phyloP scores from a whole-genome alignment of 1,284 basidiomycete genomes.

The Austroboletus novae-zelandiae region DNA sequence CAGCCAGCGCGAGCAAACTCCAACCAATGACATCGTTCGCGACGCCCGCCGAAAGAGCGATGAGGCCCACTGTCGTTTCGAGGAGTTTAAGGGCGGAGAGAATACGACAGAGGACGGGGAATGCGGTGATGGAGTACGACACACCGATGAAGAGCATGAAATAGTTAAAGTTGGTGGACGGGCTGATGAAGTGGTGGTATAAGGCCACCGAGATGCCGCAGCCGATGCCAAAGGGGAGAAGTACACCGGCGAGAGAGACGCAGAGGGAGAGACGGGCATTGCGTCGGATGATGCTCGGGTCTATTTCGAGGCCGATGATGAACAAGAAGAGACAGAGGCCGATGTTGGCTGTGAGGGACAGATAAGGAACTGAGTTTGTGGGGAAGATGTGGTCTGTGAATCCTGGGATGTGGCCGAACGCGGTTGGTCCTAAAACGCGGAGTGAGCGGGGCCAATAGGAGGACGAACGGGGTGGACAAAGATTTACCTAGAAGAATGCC shows the following conservation, averaged over 20 bases:
- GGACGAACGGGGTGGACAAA: too few relatives aligned
- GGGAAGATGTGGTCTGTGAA: constrained; percentile 88
- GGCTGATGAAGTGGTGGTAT: constrained; percentile 78
- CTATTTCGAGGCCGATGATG: constrained; percentile 90
- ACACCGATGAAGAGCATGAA: constrained; percentile 96
- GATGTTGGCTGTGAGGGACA: constrained; percentile 89
- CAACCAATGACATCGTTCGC: constrained; percentile 87
- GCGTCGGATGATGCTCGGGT: constrained; percentile 60
- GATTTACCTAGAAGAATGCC: constrained; percentile 80
- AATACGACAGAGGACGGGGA: constrained; percentile 91
- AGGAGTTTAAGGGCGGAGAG: constrained; percentile 80
- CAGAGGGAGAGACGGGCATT: constrained; percentile 46
- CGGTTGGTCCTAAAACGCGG: constrained; percentile 61
- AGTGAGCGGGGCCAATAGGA: not conserved
- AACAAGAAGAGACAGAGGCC: constrained; percentile 93
- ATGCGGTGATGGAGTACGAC: constrained; percentile 91
- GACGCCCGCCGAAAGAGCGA: constrained; percentile 91
- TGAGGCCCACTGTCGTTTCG: constrained; percentile 90
- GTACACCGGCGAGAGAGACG: constrained; percentile 65
- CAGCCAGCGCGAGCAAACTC: constrained; percentile 77
- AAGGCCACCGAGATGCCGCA: constrained; percentile 79
- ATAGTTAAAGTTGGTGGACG: constrained; percentile 66
- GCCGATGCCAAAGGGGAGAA: constrained; percentile 83
- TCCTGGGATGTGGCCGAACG: constrained; percentile 70
- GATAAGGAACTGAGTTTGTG: constrained; percentile 63